These are phyloP conservation scores for Haberlea rhodopensis DNA, from an alignment of 257 asterid species.

Conservation along the genomic window DNA sequence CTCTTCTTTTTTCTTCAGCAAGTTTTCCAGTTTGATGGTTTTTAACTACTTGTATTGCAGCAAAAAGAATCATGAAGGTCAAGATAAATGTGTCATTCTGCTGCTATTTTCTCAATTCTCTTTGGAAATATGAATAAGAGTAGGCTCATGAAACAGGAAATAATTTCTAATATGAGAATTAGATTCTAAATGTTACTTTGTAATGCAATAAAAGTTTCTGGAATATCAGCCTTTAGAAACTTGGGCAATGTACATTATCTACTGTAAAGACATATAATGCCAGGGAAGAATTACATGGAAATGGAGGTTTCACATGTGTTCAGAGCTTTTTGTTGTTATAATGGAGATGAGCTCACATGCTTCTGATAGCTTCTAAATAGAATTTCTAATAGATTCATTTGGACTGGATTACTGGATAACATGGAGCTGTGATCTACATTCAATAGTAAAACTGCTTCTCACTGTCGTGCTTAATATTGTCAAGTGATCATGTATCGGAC, in stretches of 20 bases:
- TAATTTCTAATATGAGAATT: conserved; percentile 4
- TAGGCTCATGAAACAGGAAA: background rate
- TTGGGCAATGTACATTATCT: background rate
- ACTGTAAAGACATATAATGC: background rate
- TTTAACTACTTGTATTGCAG: conserved; percentile 19
- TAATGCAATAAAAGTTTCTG: too few species aligned
- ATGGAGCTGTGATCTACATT: too few species aligned
- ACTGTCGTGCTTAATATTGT: too few species aligned
- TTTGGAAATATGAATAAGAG: background rate
- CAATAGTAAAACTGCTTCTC: too few species aligned
- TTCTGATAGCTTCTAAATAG: too few species aligned
- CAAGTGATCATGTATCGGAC: too few species aligned
- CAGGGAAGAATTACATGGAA: background rate
- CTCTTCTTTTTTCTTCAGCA: conserved; percentile 2
- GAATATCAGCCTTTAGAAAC: background rate
- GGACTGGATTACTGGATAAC: too few species aligned
- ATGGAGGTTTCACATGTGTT: background rate
- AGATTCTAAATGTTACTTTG: too few species aligned
- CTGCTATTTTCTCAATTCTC: conserved; percentile 4
- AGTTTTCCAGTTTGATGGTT: conserved; percentile 15
- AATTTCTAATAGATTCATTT: background rate
- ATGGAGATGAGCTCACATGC: too few species aligned
- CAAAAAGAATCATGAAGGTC: background rate
- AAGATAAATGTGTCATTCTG: conserved; percentile 16
- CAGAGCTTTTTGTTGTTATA: too few species aligned